Base-by-base conservation (phyloP, 345 rosid species). In the Hibiscus mutabilis region DNA sequence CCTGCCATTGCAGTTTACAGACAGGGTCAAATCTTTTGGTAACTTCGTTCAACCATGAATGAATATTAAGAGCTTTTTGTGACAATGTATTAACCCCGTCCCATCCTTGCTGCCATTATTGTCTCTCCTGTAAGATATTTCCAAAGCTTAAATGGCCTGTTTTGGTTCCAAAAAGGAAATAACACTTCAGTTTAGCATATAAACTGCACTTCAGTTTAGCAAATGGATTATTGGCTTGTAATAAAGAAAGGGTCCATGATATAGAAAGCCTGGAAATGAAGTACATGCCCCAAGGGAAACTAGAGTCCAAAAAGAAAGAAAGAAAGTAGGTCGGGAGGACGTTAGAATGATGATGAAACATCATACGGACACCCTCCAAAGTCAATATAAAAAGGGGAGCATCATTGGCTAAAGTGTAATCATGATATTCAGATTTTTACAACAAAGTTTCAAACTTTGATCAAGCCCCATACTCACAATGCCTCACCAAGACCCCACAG, bases 361-460 rank as follows among this genome's bases (percentile, higher is more conserved):
- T 73, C 42, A 58, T 59, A 18, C 58, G 35, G 12, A 74, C n/a
- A n/a, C n/a, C 25, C 27, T 47, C 75, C 52, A 60, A 82, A 81
- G 88, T 85, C 83, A 85, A 81, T 46, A 73, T 31, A 57, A 77
- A 84, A 85, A 77, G 79, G 75, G 74, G 3, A 40, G 73, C 83
- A 80, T 82, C 79, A 77, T 75, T 70, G 24, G 29, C 59, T 42
- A n/a, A 16, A n/a, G 72, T 69, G 64, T 76, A n/a, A n/a, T n/a
- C n/a, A n/a, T n/a, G n/a, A n/a, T n/a, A n/a, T n/a, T n/a, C n/a
- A n/a, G n/a, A n/a, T n/a, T n/a, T n/a, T 7, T 63, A 9, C 15
- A 37, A 19, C 42, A 25, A 31, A 70, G 21, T 31, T 67, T 74
- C 73, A 75, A 58, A 31, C 35, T 31, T 31, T 25, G 35, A 31